These are phyloP conservation scores for Coprinopsis cinerea DNA, from an alignment of 768 basidiomycete species.

Conservation along the genomic window DNA sequence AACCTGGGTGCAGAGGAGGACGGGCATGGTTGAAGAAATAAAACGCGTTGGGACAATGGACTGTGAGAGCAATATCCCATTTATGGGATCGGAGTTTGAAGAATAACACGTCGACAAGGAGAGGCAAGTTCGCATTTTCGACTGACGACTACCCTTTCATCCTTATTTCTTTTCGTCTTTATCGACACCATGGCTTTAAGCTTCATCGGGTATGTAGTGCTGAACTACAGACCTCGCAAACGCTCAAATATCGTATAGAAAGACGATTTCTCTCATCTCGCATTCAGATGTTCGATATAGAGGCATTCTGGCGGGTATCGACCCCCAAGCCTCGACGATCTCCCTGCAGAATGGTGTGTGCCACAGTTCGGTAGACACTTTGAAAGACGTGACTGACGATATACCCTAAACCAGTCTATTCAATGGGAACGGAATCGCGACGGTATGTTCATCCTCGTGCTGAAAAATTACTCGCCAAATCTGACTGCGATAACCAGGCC, in stretches of 20 bases:
- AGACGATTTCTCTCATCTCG: slow-evolving; percentile 85
- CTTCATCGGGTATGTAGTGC: slow-evolving; percentile 59
- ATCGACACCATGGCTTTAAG: slow-evolving; percentile 54
- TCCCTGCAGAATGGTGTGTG: slow-evolving; percentile 76
- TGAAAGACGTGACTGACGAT: slow-evolving; percentile 1
- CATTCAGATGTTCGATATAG: slow-evolving; percentile 89
- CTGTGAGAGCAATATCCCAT: background rate
- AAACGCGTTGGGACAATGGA: too few species aligned
- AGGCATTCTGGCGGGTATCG: slow-evolving; percentile 82
- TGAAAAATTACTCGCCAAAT: slow-evolving; percentile 1
- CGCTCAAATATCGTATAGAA: slow-evolving; percentile 37
- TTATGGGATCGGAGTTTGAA: background rate
- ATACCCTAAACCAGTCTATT: slow-evolving; percentile 48
- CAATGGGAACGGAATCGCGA: slow-evolving; percentile 84
- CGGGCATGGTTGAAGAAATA: too few species aligned
- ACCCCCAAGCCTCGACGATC: slow-evolving; percentile 80
- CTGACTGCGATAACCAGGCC: slow-evolving; percentile 36
- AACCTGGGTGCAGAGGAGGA: too few species aligned
- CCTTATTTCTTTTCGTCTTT: slow-evolving; percentile 6
- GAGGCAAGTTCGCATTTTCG: background rate
- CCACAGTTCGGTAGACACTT: background rate
- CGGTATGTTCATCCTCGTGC: slow-evolving; percentile 43
- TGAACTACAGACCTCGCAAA: background rate
- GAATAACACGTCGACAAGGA: background rate
- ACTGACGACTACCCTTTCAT: background rate